A percentile compares a stretch with the other conserved stretches of the same genome.
phyloP scores from a whole-genome alignment of 495 filamentous ascomycete genomes.

The Friedmanniomyces simplex region DNA sequence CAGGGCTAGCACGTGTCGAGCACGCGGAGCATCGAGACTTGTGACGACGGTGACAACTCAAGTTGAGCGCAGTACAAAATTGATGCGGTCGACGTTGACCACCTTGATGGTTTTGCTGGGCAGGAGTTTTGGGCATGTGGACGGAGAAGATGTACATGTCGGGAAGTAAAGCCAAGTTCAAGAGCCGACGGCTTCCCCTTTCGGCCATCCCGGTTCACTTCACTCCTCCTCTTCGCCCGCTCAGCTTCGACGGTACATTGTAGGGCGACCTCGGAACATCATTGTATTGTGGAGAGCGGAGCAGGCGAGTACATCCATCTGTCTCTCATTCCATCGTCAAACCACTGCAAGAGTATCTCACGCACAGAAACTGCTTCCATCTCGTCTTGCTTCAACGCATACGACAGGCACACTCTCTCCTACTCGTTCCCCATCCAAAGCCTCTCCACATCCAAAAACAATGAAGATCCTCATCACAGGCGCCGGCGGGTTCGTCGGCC shows the following conservation, averaged over 20 bases:
- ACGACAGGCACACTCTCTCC: too few relatives aligned
- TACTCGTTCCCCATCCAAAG: not conserved
- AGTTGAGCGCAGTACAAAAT: not conserved
- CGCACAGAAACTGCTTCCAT: not conserved
- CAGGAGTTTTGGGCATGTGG: not conserved
- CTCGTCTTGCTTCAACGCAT: too few relatives aligned
- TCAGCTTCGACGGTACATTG: not conserved
- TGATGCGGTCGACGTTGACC: not conserved
- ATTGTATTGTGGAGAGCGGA: not conserved
- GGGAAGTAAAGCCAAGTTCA: not conserved
- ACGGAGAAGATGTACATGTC: not conserved
- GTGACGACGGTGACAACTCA: not conserved
- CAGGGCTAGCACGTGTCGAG: not conserved
- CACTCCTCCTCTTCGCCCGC: not conserved
- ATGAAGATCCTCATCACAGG: conserved; percentile 31
- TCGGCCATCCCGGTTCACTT: not conserved
- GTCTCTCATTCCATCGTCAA: not conserved
- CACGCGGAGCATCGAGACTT: not conserved
- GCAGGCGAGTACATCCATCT: not conserved
- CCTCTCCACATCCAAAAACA: not conserved
- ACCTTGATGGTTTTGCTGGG: not conserved
- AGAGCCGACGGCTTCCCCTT: not conserved
- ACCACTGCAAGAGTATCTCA: not conserved
- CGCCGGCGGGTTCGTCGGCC: conserved; percentile 30
- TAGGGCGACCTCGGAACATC: not conserved